phyloP scores from a whole-genome alignment of 2,329 filamentous ascomycete genomes.

The Penicillium sp. region DNA sequence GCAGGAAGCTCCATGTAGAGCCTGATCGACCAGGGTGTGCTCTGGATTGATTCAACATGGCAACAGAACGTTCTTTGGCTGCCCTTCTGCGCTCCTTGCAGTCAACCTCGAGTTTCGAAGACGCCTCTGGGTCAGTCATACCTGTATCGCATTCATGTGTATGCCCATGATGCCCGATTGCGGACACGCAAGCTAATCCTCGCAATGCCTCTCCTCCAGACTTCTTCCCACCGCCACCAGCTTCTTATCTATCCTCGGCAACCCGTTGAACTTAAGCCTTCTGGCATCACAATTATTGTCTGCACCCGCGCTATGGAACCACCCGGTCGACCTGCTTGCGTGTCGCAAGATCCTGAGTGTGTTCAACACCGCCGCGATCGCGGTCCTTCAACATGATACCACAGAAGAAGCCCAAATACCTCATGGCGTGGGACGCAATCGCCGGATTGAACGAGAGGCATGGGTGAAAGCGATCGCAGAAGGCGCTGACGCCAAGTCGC shows the following conservation, averaged over 20 bases:
- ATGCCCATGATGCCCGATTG: constrained; percentile 4
- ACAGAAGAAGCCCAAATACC: constrained; percentile 30
- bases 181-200: constrained; percentile 11
- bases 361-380: constrained; percentile 56
- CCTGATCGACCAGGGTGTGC: constrained; percentile 6
- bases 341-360: constrained; percentile 54
- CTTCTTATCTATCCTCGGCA: constrained; percentile 48
- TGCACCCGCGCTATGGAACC: constrained; percentile 54
- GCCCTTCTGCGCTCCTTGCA: constrained; percentile 57
- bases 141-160: neutral
- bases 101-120: constrained; percentile 52
- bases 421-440: constrained; percentile 35
- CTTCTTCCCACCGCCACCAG: constrained; percentile 50
- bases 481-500: constrained; percentile 57
- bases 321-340: constrained; percentile 48
- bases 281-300: constrained; percentile 55
- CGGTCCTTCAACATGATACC: constrained; percentile 46
- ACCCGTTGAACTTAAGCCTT: constrained; percentile 56
- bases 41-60: constrained; percentile 37
- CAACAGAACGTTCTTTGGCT: constrained; percentile 55
- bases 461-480: constrained; percentile 55
- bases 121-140: constrained; percentile 50
- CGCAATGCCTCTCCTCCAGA: constrained; percentile 22
- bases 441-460: constrained; percentile 49
- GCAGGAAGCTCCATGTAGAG: constrained; percentile 13